Evolutionary conservation across 2,329 filamentous ascomycete species (phyloP), one percentile per base, ranked within the genome.

Genomic region (Acrocalymma vagum): DNA sequence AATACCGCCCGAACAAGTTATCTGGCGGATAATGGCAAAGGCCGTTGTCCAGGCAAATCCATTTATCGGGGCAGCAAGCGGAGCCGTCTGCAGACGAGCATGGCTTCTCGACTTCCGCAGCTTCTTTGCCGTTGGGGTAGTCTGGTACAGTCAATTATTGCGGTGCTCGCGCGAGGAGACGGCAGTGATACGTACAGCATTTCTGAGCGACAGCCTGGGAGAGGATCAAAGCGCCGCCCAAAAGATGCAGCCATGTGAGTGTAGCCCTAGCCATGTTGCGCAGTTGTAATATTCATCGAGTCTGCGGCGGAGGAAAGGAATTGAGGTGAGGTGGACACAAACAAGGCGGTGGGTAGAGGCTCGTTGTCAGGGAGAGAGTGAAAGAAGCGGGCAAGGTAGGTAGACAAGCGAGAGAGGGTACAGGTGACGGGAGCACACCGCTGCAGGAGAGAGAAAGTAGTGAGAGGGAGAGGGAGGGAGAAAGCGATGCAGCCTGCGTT

Each of bases 1-100:
- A 65, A 32, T 69, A 70, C 23, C 62, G 39, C 17, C 65, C 67
- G 24, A 57, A 59, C 2, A 66, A 35, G 1, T 63, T 55, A 13
- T 42, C 44, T 2, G 52, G 31, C 11, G 53, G 51, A 38, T 65
- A 62, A 31, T 68, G 46, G 40, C 67, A 70, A 6, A 69, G 55
- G n/a, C 67, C 67, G 35, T 70, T 70, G 45, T 67, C 61, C 21
- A 69, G 56, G 30, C 67, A 70, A 33, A 65, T 20, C 64, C 65
- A 70, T 9, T 58, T 65, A 13, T 64, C 52, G 5, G 67, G 67
- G 33, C 67, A 70, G 48, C 67, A 70, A 5, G 64, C 63, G 8
- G 65, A 58, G 13, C 63, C 65, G 38, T 60, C 36, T 32, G 45
- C 56, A n/a, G 58, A 55, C 3, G 64, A 65, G 45, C 66, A 70